Conservation (phyloP, 257 asterid species). For the Lycium barbarum region DNA sequence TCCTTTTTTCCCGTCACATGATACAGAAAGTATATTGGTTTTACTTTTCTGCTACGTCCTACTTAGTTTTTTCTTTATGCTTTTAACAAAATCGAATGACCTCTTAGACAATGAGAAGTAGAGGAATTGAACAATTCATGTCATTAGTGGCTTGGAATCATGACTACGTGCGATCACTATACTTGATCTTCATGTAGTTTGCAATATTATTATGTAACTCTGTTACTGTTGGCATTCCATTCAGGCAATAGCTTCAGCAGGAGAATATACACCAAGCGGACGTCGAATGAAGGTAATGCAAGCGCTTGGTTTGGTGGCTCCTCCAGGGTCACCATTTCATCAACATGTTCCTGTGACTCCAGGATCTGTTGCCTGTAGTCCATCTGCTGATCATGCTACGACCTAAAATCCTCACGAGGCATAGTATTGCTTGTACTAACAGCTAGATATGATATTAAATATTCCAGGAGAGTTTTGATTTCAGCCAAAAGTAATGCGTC, state of each 20-base stretch:
- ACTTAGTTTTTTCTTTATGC: neutral
- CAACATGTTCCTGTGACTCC: neutral
- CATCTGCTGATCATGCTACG: neutral
- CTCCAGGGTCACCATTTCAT: conserved; percentile 2
- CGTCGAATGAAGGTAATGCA: neutral
- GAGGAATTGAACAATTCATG: neutral
- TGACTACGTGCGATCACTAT: neutral
- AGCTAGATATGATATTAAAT: neutral
- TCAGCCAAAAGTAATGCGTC: neutral
- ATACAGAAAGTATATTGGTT: neutral
- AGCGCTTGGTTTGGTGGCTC: conserved; percentile 3
- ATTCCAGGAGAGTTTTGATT: neutral
- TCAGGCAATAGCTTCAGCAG: neutral
- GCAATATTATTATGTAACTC: neutral
- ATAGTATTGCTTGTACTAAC: neutral
- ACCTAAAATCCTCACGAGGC: neutral
- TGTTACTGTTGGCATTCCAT: conserved; percentile 6
- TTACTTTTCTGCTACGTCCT: neutral
- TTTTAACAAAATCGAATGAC: neutral
- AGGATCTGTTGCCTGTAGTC: neutral
- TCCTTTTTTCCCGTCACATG: neutral
- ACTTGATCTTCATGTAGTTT: neutral
- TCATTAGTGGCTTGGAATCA: neutral
- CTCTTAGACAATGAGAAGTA: neutral
- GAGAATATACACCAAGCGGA: neutral